These are phyloP conservation scores for Cutaneotrichosporon daszewskae DNA, from an alignment of 1,284 basidiomycete genomes.

Conservation along the genomic window DNA sequence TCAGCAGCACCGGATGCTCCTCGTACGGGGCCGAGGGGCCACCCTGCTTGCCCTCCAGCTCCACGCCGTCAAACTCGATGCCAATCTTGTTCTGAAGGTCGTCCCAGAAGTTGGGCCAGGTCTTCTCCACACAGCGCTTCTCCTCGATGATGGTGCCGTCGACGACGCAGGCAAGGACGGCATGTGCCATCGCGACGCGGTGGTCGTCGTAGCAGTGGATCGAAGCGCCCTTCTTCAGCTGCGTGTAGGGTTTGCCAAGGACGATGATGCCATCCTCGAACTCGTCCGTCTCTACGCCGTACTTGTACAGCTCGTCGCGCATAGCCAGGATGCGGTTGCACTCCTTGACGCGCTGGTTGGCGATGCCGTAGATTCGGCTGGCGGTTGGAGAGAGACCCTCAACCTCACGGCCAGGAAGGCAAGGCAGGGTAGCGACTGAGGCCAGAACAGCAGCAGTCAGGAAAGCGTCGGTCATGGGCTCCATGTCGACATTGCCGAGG, in stretches of 20 bases:
- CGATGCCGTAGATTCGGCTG: conserved; percentile 88
- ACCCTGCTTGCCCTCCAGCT: conserved; percentile 52
- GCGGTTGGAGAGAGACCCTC: conserved; percentile 47
- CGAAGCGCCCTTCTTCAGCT: conserved; percentile 63
- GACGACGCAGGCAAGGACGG: conserved; percentile 73
- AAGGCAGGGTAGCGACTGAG: conserved; percentile 66
- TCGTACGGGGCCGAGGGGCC: conserved; percentile 41
- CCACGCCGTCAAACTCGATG: conserved; percentile 78
- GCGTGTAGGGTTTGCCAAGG: conserved; percentile 63
- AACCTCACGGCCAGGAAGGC: conserved; percentile 43
- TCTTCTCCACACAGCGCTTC: conserved; percentile 98
- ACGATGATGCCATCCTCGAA: conserved; percentile 90
- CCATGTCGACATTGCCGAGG: conserved; percentile 90
- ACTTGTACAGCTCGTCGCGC: conserved; percentile 93
- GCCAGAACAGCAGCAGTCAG: conserved; percentile 88
- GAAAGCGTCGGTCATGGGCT: conserved; percentile 99
- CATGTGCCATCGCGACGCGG: conserved; percentile 97
- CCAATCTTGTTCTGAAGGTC: conserved; percentile 92
- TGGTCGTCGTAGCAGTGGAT: conserved; percentile 98
- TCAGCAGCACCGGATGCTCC: conserved; percentile 64
- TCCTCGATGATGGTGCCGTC: conserved; percentile 80
- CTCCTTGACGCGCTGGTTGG: conserved; percentile 97
- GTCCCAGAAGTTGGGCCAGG: conserved; percentile 99
- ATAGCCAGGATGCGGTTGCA: conserved; percentile 96
- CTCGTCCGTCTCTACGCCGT: conserved; percentile 87